Evolutionary conservation across 176 grass and related monocot species (phyloP).

Genomic region (Olyra latifolia): DNA sequence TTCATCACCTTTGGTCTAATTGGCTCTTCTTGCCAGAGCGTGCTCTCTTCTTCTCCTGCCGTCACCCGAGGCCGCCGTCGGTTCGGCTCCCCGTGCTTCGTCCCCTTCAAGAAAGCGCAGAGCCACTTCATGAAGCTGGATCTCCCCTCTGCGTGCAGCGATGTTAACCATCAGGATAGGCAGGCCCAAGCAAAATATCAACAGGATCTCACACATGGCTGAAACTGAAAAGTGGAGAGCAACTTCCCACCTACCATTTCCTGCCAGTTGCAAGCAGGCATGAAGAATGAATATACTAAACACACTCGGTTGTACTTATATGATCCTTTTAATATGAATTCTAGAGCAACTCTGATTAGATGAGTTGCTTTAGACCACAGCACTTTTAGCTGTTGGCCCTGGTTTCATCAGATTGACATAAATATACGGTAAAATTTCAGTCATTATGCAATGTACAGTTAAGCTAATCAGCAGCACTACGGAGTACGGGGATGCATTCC

Average conservation of each 20-base stretch:
- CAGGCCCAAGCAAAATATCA: conserved; percentile 24
- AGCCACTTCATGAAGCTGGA: conserved; percentile 95
- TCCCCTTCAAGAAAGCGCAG: conserved; percentile 75
- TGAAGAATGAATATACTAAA: conserved; percentile 20
- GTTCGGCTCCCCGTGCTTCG: conserved; percentile 44
- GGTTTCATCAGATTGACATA: neutral
- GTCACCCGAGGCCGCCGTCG: conserved; percentile 48
- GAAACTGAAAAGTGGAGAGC: conserved; percentile 35
- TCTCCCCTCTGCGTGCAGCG: conserved; percentile 56
- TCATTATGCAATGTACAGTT: neutral
- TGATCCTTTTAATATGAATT: conserved; percentile 4
- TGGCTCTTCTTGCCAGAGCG: conserved; percentile 59
- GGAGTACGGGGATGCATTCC: neutral
- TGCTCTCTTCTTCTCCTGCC: conserved; percentile 61
- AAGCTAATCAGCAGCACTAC: neutral
- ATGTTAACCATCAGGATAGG: conserved; percentile 23
- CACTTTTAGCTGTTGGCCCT: conserved; percentile 3
- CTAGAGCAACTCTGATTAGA: neutral
- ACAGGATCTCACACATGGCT: conserved; percentile 35
- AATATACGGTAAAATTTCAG: neutral
- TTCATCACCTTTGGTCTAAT: conserved; percentile 59
- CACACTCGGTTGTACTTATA: conserved; percentile 11
- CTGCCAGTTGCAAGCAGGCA: conserved; percentile 36
- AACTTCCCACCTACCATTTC: conserved; percentile 41
- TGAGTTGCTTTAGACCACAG: neutral